These are phyloP conservation scores for Echites panduratus DNA, from an alignment of 257 asterid genomes.

Conservation along the genomic window DNA sequence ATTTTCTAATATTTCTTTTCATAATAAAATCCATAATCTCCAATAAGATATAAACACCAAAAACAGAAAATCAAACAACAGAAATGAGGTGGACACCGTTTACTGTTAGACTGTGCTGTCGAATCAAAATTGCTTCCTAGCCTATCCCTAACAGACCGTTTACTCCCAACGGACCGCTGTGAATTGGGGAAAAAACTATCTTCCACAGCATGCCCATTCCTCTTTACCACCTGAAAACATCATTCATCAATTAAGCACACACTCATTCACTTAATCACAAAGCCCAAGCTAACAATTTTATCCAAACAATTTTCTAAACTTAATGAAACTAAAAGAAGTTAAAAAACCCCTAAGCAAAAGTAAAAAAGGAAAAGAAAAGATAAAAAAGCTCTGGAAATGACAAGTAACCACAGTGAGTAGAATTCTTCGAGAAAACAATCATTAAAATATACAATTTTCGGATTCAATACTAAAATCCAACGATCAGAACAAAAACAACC, in stretches of 20 bases:
- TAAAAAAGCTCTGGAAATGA: background rate
- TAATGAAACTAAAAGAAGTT: background rate
- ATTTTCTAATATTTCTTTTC: background rate
- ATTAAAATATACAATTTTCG: background rate
- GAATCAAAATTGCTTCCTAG: constrained; percentile 62
- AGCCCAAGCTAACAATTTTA: background rate
- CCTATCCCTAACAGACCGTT: constrained; percentile 77
- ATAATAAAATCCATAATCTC: background rate
- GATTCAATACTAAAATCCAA: background rate
- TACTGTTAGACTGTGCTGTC: constrained; percentile 31
- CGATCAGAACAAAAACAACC: background rate
- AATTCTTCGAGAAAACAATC: background rate
- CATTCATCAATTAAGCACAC: background rate
- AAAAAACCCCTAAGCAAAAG: background rate
- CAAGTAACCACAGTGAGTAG: background rate
- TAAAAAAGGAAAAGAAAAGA: background rate
- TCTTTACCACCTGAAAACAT: constrained; percentile 62
- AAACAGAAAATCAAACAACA: constrained; percentile 1
- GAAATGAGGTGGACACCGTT: constrained; percentile 45
- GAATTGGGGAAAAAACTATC: constrained; percentile 28
- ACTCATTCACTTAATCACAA: background rate
- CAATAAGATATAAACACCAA: background rate
- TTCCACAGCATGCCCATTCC: constrained; percentile 37
- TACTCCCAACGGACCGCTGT: constrained; percentile 46
- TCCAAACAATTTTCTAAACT: background rate